phyloP scores from a whole-genome alignment of 768 basidiomycete genomes.

The Lactarius quietus region DNA sequence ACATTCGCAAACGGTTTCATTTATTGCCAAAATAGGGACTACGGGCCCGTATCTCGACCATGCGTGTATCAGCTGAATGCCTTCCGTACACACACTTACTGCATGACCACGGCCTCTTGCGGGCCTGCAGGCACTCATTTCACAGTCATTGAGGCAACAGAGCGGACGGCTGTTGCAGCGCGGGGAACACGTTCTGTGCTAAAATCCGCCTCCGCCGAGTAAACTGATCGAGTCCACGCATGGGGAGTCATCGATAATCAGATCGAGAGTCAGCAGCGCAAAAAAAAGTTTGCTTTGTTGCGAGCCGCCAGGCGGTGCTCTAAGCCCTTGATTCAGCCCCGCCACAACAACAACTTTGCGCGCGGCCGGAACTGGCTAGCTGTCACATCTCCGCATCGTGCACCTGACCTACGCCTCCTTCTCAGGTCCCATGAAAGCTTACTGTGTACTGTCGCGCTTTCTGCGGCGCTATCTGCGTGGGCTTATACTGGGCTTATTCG shows the following conservation, averaged over 20 bases:
- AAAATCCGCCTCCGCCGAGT: slow-evolving; percentile 25
- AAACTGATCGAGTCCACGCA: slow-evolving; percentile 20
- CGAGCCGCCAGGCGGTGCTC: slow-evolving; percentile 15
- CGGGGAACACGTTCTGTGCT: slow-evolving; percentile 24
- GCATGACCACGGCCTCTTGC: slow-evolving; percentile 25
- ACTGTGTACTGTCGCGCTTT: slow-evolving; percentile 18
- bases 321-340: not conserved
- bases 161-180: slow-evolving; percentile 20
- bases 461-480: slow-evolving; percentile 21
- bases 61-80: slow-evolving; percentile 23
- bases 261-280: slow-evolving; percentile 11
- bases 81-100: slow-evolving; percentile 25
- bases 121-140: slow-evolving; percentile 24
- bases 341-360: slow-evolving; percentile 5
- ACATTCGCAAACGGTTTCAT: slow-evolving; percentile 23
- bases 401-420: slow-evolving; percentile 20
- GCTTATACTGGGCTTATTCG: slow-evolving; percentile 20
- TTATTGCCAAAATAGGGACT: slow-evolving; percentile 22
- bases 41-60: slow-evolving; percentile 22
- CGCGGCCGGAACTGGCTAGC: slow-evolving; percentile 21
- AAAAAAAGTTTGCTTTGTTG: slow-evolving; percentile 11
- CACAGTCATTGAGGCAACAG: slow-evolving; percentile 23
- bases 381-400: slow-evolving; percentile 22
- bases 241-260: slow-evolving; percentile 21
- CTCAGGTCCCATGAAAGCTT: slow-evolving; percentile 15